phyloP scores from a whole-genome alignment of 305 asterid species.

The Withania somnifera region DNA sequence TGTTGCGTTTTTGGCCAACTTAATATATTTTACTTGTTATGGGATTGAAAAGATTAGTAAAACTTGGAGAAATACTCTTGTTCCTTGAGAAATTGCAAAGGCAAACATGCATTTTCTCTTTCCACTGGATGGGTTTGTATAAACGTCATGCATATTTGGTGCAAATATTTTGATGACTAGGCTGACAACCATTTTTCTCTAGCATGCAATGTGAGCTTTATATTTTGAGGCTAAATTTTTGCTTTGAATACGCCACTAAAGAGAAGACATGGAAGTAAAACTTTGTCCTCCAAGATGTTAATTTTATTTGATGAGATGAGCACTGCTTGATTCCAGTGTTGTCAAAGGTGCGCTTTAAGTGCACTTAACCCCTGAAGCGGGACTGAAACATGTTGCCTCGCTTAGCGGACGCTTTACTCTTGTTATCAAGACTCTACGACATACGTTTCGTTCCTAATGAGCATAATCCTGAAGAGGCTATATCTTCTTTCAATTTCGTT shows the following conservation, averaged over 20 bases:
- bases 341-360: neutral
- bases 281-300: neutral
- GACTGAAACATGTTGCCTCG: neutral
- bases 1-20: neutral
- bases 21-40: neutral
- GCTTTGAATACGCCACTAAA: neutral
- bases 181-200: neutral
- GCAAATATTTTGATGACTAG: neutral
- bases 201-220: neutral
- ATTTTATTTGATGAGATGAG: neutral
- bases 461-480: neutral
- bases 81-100: neutral
- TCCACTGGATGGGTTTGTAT: neutral
- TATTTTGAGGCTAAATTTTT: neutral
- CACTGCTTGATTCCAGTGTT: neutral
- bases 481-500: neutral
- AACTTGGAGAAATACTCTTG: neutral
- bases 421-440: neutral
- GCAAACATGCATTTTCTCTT: neutral
- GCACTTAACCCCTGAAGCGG: neutral
- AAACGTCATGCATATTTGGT: neutral
- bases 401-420: neutral
- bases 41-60: neutral
- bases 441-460: neutral
- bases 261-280: neutral